phyloP scores from a whole-genome alignment of 106 monocot species.

The Posidonia australis region DNA sequence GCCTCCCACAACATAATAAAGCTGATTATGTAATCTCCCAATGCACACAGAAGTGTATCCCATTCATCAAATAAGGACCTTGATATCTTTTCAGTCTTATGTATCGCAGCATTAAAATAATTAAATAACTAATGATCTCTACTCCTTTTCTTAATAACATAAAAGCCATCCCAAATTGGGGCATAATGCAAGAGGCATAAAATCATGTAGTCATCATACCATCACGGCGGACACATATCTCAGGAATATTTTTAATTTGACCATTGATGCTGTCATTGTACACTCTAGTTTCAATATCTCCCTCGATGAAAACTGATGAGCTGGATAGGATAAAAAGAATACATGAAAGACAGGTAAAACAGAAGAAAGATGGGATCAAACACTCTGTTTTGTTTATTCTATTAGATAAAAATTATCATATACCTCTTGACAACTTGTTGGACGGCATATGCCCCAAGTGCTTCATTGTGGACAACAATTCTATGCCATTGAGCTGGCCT shows the following conservation, averaged over 20 bases:
- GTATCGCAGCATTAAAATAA: no score
- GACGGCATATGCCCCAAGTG: slow-evolving; percentile 74
- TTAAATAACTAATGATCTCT: no score
- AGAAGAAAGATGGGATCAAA: not conserved
- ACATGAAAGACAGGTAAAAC: not conserved
- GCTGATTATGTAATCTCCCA: no score
- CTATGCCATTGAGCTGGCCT: slow-evolving; percentile 97
- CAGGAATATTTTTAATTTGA: slow-evolving; percentile 78
- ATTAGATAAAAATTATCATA: not conserved
- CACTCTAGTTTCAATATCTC: slow-evolving; percentile 96
- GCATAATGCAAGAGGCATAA: not conserved
- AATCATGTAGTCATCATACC: slow-evolving; percentile 39
- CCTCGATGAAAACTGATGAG: slow-evolving; percentile 87
- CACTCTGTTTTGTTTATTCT: not conserved
- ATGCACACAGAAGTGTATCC: no score
- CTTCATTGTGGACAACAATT: slow-evolving; percentile 72
- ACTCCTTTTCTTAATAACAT: no score
- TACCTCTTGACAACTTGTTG: slow-evolving; percentile 86
- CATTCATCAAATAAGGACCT: no score
- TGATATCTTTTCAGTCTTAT: no score
- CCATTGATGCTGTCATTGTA: slow-evolving; percentile 92
- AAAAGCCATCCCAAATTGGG: not conserved
- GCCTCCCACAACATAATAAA: no score
- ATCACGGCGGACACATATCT: slow-evolving; percentile 85
- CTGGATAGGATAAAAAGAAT: slow-evolving; percentile 27